Percentiles rank a stretch among this genome's conserved stretches.
These are phyloP conservation scores for Malbranchea zuffiana DNA, from an alignment of 2,329 filamentous ascomycete genomes.

Conservation along the genomic window DNA sequence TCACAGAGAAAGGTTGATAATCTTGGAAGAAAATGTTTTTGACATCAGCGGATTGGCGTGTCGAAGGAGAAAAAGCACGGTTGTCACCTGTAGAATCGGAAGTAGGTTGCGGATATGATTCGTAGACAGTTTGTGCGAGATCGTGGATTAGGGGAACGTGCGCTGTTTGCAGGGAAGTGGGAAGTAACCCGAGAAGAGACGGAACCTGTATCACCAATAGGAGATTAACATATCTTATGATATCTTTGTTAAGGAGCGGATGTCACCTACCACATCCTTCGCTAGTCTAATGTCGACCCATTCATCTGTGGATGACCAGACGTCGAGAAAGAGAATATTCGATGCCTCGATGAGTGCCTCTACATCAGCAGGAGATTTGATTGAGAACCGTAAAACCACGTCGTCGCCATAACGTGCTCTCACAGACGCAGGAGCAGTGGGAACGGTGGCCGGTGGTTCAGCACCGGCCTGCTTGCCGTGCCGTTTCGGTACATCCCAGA, in stretches of 20 bases:
- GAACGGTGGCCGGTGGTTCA: slow-evolving; percentile 14
- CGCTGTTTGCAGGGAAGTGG: slow-evolving; percentile 57
- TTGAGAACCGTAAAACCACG: slow-evolving; percentile 76
- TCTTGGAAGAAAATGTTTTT: slow-evolving; percentile 76
- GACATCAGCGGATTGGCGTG: slow-evolving; percentile 25
- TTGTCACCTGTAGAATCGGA: slow-evolving; percentile 17
- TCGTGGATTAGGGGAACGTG: slow-evolving; percentile 71
- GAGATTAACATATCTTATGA: slow-evolving; percentile 7
- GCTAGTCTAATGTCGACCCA: slow-evolving; percentile 78
- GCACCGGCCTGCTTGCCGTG: slow-evolving; percentile 17
- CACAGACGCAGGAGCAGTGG: slow-evolving; percentile 28
- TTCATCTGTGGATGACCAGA: slow-evolving; percentile 74
- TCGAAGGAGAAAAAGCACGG: slow-evolving; percentile 22
- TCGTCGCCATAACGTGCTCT: slow-evolving; percentile 58
- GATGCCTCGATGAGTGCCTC: slow-evolving; percentile 60
- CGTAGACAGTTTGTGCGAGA: slow-evolving; percentile 63
- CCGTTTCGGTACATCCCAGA: slow-evolving; percentile 31
- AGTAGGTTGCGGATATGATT: slow-evolving; percentile 54
- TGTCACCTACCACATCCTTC: slow-evolving; percentile 54
- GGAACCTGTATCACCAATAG: slow-evolving; percentile 39
- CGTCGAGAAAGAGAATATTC: slow-evolving; percentile 67
- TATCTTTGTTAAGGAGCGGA: slow-evolving; percentile 1
- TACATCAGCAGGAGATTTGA: slow-evolving; percentile 59
- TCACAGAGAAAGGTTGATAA: slow-evolving; percentile 78
- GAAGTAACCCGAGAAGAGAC: slow-evolving; percentile 68